Percentiles rank a stretch among this genome's conserved stretches.
These are phyloP conservation scores for Penicillium taxi DNA, from an alignment of 495 filamentous ascomycete species.

Conservation along the genomic window DNA sequence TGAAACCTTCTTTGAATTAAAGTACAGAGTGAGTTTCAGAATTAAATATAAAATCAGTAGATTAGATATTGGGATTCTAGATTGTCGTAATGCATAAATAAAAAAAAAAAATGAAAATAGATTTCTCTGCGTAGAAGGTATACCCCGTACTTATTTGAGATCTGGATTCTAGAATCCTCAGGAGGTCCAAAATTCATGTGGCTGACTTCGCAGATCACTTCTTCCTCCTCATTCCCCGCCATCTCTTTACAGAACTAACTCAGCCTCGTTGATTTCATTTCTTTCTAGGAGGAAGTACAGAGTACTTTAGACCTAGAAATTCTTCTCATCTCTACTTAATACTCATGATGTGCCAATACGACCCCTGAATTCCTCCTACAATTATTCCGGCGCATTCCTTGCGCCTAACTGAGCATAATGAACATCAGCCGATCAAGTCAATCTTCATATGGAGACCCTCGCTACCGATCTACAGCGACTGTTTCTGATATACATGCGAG, in stretches of 20 bases:
- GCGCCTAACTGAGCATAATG: slow-evolving; percentile 26
- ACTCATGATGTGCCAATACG: slow-evolving; percentile 13
- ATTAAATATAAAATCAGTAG: too few relatives aligned
- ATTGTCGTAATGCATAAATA: too few relatives aligned
- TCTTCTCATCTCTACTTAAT: background rate
- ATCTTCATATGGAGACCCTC: slow-evolving; percentile 43
- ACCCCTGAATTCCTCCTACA: slow-evolving; percentile 11
- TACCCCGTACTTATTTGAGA: too few relatives aligned
- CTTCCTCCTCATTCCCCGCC: slow-evolving; percentile 18
- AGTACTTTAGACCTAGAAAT: background rate
- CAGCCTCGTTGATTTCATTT: slow-evolving; percentile 10
- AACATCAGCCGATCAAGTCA: slow-evolving; percentile 40
- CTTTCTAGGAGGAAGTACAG: background rate
- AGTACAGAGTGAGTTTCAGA: background rate
- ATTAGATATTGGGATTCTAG: too few relatives aligned
- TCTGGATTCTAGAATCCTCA: background rate
- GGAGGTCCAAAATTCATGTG: slow-evolving; percentile 5
- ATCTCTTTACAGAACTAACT: slow-evolving; percentile 10
- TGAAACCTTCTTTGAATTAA: background rate
- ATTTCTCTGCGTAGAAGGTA: too few relatives aligned
- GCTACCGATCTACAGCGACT: slow-evolving; percentile 30
- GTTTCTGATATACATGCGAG: slow-evolving; percentile 33
- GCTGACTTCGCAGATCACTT: slow-evolving; percentile 18
- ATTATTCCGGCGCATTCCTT: slow-evolving; percentile 8
- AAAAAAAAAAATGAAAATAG: too few relatives aligned